Evolutionary conservation across 768 basidiomycete species (phyloP), one percentile per base, ranked within the genome.

Genomic region (Dacryopinax spathularia): DNA sequence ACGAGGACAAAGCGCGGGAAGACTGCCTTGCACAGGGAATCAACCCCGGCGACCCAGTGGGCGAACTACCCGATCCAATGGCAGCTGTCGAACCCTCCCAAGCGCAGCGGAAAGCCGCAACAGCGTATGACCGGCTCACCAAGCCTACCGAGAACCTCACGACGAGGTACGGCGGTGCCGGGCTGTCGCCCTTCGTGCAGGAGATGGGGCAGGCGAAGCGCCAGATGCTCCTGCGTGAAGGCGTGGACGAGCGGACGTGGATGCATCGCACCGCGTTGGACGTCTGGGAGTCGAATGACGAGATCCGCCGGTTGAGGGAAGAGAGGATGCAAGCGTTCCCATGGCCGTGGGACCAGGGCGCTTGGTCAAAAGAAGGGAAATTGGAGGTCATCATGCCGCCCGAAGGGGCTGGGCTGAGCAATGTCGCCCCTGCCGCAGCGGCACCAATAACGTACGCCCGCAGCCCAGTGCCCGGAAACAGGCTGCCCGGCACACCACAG

Each of bases 191-290:
- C 0, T 95, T 85, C 73, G 89, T 91, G 68, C 90, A 90, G 0
- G 91, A 90, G 0, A 76, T 91, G 65, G 89, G 88, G 66, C 86
- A 87, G 0, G 89, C 92, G 64, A 81, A 89, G 69, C 91, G 93
- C 74, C 85, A 86, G 27, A 72, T 87, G 69, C 73, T 94, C 63
- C 80, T 83, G 43, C 78, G 88, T n/a, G 87, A 89, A 65, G 89
- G 91, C 0, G 81, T 95, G 10, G 85, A 81, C 34, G 86, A 84
- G 70, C 88, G 93, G 68, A 95, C 95, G 70, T 98, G 93, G 93
- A 94, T 97, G 89, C 79, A 74, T 70, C 81, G 86, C 74, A 85
- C 85, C 65, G 87, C 92, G 0, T 78, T 76, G 68, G 79, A 86
- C 34, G 84, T 85, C 1, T 68, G 75, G 3, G 84, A 88, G 44